phyloP scores from a whole-genome alignment of 2,329 filamentous ascomycete species.

The Aquanectria penicillioides region DNA sequence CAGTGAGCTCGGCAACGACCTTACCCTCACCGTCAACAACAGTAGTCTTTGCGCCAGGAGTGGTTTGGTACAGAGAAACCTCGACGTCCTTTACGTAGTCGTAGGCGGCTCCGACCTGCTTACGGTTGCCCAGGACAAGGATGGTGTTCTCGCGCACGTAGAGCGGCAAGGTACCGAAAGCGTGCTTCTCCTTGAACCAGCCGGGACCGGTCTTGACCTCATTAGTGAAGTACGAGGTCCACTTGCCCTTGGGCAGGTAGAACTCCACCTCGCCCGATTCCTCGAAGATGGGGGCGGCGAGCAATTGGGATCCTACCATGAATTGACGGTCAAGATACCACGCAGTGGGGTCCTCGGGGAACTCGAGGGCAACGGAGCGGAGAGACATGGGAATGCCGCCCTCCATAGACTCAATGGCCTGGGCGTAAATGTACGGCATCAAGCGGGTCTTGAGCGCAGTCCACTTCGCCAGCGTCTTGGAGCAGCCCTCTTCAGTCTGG shows the following conservation, averaged over 20 bases:
- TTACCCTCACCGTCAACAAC: conserved; percentile 57
- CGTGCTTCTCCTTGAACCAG: conserved; percentile 70
- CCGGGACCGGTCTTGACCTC: conserved; percentile 60
- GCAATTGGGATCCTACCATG: conserved; percentile 73
- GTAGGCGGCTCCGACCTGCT: conserved; percentile 55
- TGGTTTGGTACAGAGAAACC: conserved; percentile 56
- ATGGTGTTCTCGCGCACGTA: conserved; percentile 66
- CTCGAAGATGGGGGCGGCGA: conserved; percentile 72
- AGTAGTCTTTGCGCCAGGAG: conserved; percentile 52
- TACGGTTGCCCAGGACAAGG: conserved; percentile 55
- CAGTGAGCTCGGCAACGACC: conserved; percentile 50
- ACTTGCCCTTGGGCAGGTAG: conserved; percentile 64
- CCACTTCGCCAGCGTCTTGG: conserved; percentile 57
- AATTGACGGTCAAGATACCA: conserved; percentile 78
- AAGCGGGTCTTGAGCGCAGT: conserved; percentile 60
- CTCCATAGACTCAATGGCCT: conserved; percentile 52
- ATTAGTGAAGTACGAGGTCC: conserved; percentile 61
- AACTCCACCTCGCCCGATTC: conserved; percentile 72
- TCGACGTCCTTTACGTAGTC: conserved; percentile 60
- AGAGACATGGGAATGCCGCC: conserved; percentile 70
- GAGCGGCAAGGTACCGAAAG: conserved; percentile 66
- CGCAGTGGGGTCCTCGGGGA: conserved; percentile 73
- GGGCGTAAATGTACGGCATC: conserved; percentile 62
- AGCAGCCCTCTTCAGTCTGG: conserved; percentile 63
- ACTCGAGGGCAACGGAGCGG: conserved; percentile 74